Evolutionary conservation across 2,329 filamentous ascomycete species (phyloP), one percentile per base, ranked within the genome.

Genomic region (Aurifilum marmelostoma): DNA sequence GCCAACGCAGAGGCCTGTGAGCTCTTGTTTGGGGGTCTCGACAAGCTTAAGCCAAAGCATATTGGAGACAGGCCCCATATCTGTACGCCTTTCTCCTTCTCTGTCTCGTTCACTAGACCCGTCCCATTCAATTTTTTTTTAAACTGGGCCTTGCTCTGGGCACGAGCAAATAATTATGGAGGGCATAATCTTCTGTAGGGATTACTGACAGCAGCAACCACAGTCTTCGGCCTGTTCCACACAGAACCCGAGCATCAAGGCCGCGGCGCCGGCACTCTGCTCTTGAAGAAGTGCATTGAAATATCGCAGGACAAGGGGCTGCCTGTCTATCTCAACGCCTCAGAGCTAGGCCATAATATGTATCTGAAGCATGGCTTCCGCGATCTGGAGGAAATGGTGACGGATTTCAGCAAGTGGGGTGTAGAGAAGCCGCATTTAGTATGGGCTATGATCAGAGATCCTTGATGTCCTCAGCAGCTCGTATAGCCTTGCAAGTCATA

Each of bases 181-280:
- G n/a, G n/a, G n/a, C n/a, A n/a, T n/a, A n/a, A n/a, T 8, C 21
- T 47, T 54, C 11, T 27, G 32, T 18, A 21, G 2, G 5, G 0
- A 1, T 27, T 9, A 16, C 67, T 71, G 27, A 67, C 61, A 54
- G 12, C 14, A 2, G 21, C 11, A 7, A 2, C 6, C 8, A 21
- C 70, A 81, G 81, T 80, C 70, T 75, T 82, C 14, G 74, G 77
- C 11, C 70, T 76, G 41, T 75, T 83, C 5, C 75, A 76, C n/a
- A 81, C 80, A n/a, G 77, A 81, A 66, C 81, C 82, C 0, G 75
- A 80, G 16, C 79, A 82, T 63, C 78, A 81, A 63, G 71, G 77
- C 76, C 78, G 79, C n/a, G 81, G 80, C 1, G 80, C 80, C 1
- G 81, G 76, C 2, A 73, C 74, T 8, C 75, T 80, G 74, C 73